These are phyloP conservation scores for Debaryomycetaceae sp. DNA, from an alignment of 1,139 yeast genomes.

Conservation along the genomic window DNA sequence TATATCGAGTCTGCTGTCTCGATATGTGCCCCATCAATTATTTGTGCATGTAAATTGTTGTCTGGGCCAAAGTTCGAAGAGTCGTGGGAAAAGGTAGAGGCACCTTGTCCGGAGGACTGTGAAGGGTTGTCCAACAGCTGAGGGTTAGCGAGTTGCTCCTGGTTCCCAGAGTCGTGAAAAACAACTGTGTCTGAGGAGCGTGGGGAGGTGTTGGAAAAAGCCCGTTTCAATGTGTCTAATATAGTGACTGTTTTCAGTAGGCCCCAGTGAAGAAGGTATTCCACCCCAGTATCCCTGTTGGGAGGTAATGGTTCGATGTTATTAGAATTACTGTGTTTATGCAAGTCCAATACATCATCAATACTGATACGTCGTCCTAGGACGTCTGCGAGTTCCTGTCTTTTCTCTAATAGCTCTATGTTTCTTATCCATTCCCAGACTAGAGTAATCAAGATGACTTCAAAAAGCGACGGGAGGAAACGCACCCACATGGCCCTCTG, in stretches of 20 bases:
- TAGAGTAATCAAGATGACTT: conserved; percentile 36
- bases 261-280: not conserved
- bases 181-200: not conserved
- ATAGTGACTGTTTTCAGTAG: not conserved
- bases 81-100: not conserved
- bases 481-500: conserved; percentile 37
- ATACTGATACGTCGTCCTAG: conserved; percentile 45
- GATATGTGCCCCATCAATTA: not conserved
- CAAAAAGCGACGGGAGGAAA: conserved; percentile 33
- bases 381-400: conserved; percentile 44
- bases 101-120: not conserved
- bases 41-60: not conserved
- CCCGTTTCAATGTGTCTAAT: not conserved
- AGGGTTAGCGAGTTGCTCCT: not conserved
- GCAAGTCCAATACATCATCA: conserved; percentile 25
- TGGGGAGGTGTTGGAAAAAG: not conserved
- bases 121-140: not conserved
- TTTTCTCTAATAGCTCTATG: conserved; percentile 39
- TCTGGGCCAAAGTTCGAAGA: not conserved
- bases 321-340: not conserved
- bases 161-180: not conserved
- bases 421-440: conserved; percentile 55
- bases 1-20: not conserved
- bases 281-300: not conserved
- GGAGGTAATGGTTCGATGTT: not conserved